Evolutionary conservation across 345 rosid genomes (phyloP).

Genomic region (Physaria fendleri): DNA sequence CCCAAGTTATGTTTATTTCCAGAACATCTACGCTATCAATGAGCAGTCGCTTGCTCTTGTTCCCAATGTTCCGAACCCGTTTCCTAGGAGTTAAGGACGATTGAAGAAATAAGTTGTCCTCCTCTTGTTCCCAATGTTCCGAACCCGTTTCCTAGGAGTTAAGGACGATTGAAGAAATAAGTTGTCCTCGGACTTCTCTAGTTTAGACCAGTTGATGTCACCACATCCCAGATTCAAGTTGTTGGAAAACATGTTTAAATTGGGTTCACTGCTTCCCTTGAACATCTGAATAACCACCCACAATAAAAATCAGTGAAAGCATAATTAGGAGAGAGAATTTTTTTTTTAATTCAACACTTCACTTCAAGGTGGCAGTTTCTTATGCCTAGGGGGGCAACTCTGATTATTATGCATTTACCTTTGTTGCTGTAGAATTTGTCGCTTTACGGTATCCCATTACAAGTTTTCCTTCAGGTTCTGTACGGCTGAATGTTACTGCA

Average conservation of each 20-base stretch:
- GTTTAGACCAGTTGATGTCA: conserved; percentile 65
- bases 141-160: conserved; percentile 60
- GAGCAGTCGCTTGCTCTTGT: conserved; percentile 82
- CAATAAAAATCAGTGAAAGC: conserved; percentile 54
- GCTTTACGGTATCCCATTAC: conserved; percentile 99
- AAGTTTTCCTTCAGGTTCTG: conserved; percentile 97
- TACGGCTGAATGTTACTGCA: conserved; percentile 97
- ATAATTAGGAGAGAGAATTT: conserved; percentile 60
- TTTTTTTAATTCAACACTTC: conserved; percentile 49
- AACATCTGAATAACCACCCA: conserved; percentile 67
- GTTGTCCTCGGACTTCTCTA: conserved; percentile 63
- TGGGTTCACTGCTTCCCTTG: conserved; percentile 76
- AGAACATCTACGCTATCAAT: conserved; percentile 79
- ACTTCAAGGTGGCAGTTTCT: conserved; percentile 27
- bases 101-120: conserved; percentile 57
- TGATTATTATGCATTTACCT: conserved; percentile 47
- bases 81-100: conserved; percentile 55
- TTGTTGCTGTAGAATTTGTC: conserved; percentile 52
- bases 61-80: conserved; percentile 75
- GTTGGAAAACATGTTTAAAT: conserved; percentile 57
- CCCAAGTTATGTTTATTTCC: conserved; percentile 94
- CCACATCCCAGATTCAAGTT: conserved; percentile 55
- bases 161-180: conserved; percentile 51
- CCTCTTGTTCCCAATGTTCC: conserved; percentile 61
- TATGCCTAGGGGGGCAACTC: conserved; percentile 11